Evolutionary conservation across 805 yeast species (phyloP), one percentile per base, ranked within the genome.

Genomic region (Clavispora vitiphila): DNA sequence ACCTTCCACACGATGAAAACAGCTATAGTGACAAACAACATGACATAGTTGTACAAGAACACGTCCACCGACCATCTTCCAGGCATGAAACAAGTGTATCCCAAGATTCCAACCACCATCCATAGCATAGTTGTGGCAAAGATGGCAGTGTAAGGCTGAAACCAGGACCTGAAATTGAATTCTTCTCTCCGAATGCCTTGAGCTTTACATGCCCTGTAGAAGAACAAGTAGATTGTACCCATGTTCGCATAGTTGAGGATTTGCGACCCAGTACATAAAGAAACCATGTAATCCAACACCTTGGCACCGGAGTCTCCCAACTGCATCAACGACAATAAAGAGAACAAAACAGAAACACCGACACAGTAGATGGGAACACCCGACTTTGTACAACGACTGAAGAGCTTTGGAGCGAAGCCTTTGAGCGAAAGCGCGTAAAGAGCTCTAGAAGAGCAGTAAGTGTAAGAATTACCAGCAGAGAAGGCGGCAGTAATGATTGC

Each of bases 1-100:
- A 69, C 18, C 38, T 69, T 68, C 72, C 72, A 69, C 38, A 59
- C 47, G 16, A 56, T 40, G 47, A 48, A 64, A n/a, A 62, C 57
- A 5, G 55, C 66, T 31, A 61, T 40, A 5, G 60, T 48, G 15
- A 69, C 61, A 44, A 86, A 85, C 10, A 86, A 72, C 81, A 84
- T 81, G 44, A 87, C 67, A 55, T 87, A 87, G 54, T 76, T 76
- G 62, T 78, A 84, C 50, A 86, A 66, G 62, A 87, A 87, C 8
- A 70, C 64, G 43, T 79, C 70, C 15, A 72, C 71, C 15, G 70
- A 59, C 89, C 91, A 86, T 41, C 65, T 56, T 5, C 84, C 86
- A 11, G 81, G 80, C 35, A 81, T 58, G 61, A 87, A 86, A 1
- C 81, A 85, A 2, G 74, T 64, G 64, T 84, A 87, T 5, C 95